Conservation (phyloP, 805 yeast genomes). For the Sporopachydermia lactativora region DNA sequence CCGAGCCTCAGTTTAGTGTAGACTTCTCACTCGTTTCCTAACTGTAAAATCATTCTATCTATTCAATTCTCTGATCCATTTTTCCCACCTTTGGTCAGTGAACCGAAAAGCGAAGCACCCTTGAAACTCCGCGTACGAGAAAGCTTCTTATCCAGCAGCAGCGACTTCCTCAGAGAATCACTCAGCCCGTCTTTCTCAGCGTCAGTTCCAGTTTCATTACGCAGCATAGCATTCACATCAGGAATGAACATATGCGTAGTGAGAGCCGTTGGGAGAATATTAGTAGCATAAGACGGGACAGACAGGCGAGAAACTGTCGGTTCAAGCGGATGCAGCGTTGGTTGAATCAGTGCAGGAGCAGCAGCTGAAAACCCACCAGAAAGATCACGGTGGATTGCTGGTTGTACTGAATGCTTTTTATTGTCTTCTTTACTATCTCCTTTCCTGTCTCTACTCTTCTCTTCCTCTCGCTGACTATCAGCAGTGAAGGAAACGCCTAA, state of each 20-base stretch:
- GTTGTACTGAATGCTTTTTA: no score
- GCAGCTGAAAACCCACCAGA: neutral
- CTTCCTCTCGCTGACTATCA: no score
- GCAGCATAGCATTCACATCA: conserved; percentile 17
- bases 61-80: no score
- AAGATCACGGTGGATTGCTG: no score
- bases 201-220: neutral
- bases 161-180: neutral
- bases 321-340: neutral
- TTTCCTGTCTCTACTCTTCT: no score
- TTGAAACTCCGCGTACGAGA: neutral
- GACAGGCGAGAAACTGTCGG: neutral
- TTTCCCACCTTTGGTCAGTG: no score
- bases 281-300: conserved; percentile 47
- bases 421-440: neutral
- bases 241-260: conserved; percentile 50
- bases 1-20: no score
- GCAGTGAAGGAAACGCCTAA: neutral
- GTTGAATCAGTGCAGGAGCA: neutral
- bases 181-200: neutral
- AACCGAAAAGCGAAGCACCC: neutral
- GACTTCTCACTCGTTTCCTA: no score
- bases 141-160: neutral
- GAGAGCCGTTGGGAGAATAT: conserved; percentile 43
- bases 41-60: no score